Percentiles rank a stretch among this genome's conserved stretches.
Conservation (phyloP, 176 grass and related monocot genomes). For the Hsuehochloa calcarea region DNA sequence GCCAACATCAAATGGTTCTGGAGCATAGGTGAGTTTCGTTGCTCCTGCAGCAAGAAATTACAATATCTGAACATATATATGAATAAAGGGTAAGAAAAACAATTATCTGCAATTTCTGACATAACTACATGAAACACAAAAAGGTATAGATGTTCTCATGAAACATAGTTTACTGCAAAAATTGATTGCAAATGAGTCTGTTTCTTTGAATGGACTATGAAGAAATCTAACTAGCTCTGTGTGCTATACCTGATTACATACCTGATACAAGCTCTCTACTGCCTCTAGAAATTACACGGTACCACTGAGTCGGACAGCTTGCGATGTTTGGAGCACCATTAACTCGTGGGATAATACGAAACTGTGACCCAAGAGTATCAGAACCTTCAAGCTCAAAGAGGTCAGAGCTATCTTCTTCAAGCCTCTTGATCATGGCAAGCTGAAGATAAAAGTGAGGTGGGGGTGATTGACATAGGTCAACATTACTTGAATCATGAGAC, state of each 20-base stretch:
- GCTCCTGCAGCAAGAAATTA: conserved; percentile 61
- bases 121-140: background rate
- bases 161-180: background rate
- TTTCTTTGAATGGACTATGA: conserved; percentile 3
- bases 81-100: background rate
- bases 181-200: background rate
- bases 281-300: conserved; percentile 57
- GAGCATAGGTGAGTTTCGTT: conserved; percentile 78
- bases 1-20: conserved; percentile 91
- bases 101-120: background rate
- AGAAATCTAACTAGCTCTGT: conserved; percentile 1
- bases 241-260: conserved; percentile 29
- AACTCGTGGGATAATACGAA: conserved; percentile 64
- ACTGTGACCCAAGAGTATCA: conserved; percentile 70
- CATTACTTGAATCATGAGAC: conserved; percentile 2
- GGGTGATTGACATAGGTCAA: conserved; percentile 9
- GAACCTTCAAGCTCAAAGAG: conserved; percentile 79
- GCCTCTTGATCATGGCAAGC: conserved; percentile 80
- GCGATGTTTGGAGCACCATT: conserved; percentile 52
- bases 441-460: conserved; percentile 34
- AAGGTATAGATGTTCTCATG: background rate
- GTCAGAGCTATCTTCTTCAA: conserved; percentile 64
- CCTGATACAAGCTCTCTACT: conserved; percentile 72
- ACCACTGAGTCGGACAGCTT: conserved; percentile 74
- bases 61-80: background rate